These are phyloP conservation scores for Aspergillus floridensis DNA, from an alignment of 2,329 filamentous ascomycete genomes.

Conservation along the genomic window DNA sequence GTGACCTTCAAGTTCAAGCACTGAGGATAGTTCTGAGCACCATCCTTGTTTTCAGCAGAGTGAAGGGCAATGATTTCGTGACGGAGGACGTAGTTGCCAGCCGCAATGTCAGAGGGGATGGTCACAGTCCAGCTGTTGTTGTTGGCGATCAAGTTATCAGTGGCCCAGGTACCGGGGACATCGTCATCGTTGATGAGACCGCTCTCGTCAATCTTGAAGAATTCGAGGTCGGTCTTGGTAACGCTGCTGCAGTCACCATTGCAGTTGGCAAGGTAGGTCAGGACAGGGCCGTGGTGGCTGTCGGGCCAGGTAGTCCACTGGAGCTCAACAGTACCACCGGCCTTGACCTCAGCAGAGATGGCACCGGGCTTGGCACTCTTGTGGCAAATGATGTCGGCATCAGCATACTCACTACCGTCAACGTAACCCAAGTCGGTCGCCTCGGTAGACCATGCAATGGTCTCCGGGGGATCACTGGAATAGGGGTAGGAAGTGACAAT, in stretches of 20 bases:
- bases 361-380: constrained; percentile 52
- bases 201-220: constrained; percentile 62
- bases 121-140: constrained; percentile 53
- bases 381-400: constrained; percentile 62
- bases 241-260: constrained; percentile 56
- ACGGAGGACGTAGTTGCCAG: constrained; percentile 55
- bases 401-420: constrained; percentile 46
- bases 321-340: constrained; percentile 58
- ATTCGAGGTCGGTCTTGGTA: constrained; percentile 54
- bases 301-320: constrained; percentile 67
- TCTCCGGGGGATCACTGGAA: constrained; percentile 36
- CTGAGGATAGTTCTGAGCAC: constrained; percentile 56
- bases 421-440: constrained; percentile 56
- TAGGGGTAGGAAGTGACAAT: constrained; percentile 38
- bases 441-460: constrained; percentile 56
- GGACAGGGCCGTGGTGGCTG: constrained; percentile 62
- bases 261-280: constrained; percentile 63
- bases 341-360: constrained; percentile 56
- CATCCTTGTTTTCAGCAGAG: constrained; percentile 44
- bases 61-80: constrained; percentile 58
- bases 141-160: constrained; percentile 52
- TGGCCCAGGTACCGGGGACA: constrained; percentile 54
- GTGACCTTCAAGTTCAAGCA: constrained; percentile 62
- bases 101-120: constrained; percentile 46
- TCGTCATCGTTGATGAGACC: constrained; percentile 51